Base-by-base conservation (phyloP, 306 rosid species). In the apple (Malus domestica) region DNA sequence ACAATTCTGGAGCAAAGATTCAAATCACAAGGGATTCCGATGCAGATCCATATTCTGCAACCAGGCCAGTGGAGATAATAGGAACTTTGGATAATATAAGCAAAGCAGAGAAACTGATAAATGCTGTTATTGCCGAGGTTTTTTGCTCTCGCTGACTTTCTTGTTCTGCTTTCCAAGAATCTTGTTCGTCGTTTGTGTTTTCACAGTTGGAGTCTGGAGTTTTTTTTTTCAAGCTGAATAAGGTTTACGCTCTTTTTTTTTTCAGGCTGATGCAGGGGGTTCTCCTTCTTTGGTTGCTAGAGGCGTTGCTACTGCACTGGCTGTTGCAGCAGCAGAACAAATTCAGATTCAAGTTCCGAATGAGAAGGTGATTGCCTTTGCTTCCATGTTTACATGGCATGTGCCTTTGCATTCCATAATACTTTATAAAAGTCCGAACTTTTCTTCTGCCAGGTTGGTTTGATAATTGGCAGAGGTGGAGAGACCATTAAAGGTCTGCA, bases 211-310 rank as follows among this genome's bases (percentile, higher is more conserved):
- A 25, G 7, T 61, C 19, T 27, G 20, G 27, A 19, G 30, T 62
- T 3, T 8, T 33, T 49, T 27, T 62, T 55, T 70, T 33, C 12
- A 60, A 54, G 32, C 57, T 32, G 72, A 44, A 80, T 70, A 72
- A 25, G 15, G 6, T 79, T 73, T 25, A 70, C 67, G 27, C 76
- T 35, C 77, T 82, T 73, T 52, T 27, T 25, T 27, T 62, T 73
- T 52, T 64, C 86, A 92, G 99, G 99, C 99, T 82, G 99, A 96
- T 86, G 99, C 97, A 6, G 99, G 99, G 71, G 99, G 99, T 45
- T 96, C 99, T 77, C 99, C 98, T 46, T 82, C 99, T 49, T 90
- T 92, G 81, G 90, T 96, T 73, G 99, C 99, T 65, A 87, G 98
- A 46, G 99, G 99, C 63, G 86, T 90, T 58, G 86, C 96, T 29